Percentiles rank a stretch among this genome's conserved stretches.
Evolutionary conservation across 768 basidiomycete species (phyloP).

Genomic region (Trametes cubensis): DNA sequence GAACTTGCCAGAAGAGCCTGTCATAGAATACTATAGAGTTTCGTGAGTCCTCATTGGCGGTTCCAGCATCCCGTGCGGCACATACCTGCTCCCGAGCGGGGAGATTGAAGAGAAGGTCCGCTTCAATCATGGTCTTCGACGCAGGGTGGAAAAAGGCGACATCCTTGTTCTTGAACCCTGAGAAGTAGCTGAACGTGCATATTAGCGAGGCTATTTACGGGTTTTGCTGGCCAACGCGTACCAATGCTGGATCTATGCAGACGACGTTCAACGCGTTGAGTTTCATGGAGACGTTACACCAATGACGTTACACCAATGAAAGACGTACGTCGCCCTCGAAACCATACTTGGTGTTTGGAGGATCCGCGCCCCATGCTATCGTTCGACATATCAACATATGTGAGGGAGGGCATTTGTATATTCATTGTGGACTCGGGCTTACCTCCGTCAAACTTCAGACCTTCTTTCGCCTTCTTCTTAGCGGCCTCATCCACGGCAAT

Average conservation of each 20-base stretch:
- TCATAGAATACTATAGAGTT: slow-evolving; percentile 41
- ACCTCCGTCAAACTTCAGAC: slow-evolving; percentile 67
- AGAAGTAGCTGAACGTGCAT: slow-evolving; percentile 57
- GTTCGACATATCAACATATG: neutral
- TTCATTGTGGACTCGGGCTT: slow-evolving; percentile 24
- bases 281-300: no score
- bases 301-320: neutral
- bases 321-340: slow-evolving; percentile 68
- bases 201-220: neutral
- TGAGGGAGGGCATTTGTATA: neutral
- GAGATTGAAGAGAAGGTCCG: slow-evolving; percentile 84
- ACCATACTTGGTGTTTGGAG: slow-evolving; percentile 63
- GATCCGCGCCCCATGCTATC: slow-evolving; percentile 37
- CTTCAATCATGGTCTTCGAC: slow-evolving; percentile 74
- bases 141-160: slow-evolving; percentile 78
- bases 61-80: neutral
- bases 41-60: neutral
- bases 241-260: slow-evolving; percentile 36
- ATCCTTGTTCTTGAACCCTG: slow-evolving; percentile 75
- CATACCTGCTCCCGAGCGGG: slow-evolving; percentile 74
- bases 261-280: neutral
- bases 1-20: slow-evolving; percentile 31
- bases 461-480: slow-evolving; percentile 53
- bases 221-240: neutral
- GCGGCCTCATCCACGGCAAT: slow-evolving; percentile 64